Evolutionary conservation across 2,329 filamentous ascomycete genomes (phyloP).

Genomic region (Cylindrodendrum hubeiense): DNA sequence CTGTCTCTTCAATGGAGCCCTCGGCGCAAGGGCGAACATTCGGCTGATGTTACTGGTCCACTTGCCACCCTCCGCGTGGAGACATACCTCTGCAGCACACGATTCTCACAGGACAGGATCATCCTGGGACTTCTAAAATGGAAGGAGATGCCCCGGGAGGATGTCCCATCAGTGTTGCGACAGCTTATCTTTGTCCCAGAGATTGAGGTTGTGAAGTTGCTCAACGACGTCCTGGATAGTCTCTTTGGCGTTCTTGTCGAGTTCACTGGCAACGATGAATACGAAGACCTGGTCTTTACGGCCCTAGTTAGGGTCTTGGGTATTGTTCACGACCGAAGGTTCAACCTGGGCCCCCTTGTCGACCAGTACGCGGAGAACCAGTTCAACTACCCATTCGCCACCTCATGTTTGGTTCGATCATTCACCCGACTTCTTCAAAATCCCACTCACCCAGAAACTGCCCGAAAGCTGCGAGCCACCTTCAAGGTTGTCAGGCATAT

Average conservation of each 20-base stretch:
- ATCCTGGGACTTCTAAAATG: slow-evolving; percentile 88
- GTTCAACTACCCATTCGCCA: slow-evolving; percentile 95
- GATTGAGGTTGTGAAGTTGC: slow-evolving; percentile 95
- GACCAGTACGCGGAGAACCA: slow-evolving; percentile 90
- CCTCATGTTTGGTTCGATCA: slow-evolving; percentile 86
- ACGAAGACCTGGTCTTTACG: slow-evolving; percentile 92
- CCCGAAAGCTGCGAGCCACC: slow-evolving; percentile 86
- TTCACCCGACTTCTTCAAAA: slow-evolving; percentile 87
- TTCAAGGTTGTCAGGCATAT: slow-evolving; percentile 96
- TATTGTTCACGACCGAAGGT: slow-evolving; percentile 94
- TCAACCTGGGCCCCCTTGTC: slow-evolving; percentile 90
- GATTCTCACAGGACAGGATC: slow-evolving; percentile 91
- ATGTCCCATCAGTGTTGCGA: slow-evolving; percentile 80
- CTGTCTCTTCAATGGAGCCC: slow-evolving; percentile 85
- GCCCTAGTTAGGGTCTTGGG: slow-evolving; percentile 90
- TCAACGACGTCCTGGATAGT: slow-evolving; percentile 89
- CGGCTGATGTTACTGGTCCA: slow-evolving; percentile 82
- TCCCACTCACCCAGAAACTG: slow-evolving; percentile 84
- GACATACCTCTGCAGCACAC: slow-evolving; percentile 93
- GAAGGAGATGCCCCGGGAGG: slow-evolving; percentile 79
- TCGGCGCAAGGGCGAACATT: slow-evolving; percentile 73
- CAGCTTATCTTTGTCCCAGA: slow-evolving; percentile 94
- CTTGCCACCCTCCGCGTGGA: slow-evolving; percentile 83
- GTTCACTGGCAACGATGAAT: slow-evolving; percentile 90
- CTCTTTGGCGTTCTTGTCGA: slow-evolving; percentile 94